Conservation (phyloP, 495 filamentous ascomycete species). For the Neurospora sp. region DNA sequence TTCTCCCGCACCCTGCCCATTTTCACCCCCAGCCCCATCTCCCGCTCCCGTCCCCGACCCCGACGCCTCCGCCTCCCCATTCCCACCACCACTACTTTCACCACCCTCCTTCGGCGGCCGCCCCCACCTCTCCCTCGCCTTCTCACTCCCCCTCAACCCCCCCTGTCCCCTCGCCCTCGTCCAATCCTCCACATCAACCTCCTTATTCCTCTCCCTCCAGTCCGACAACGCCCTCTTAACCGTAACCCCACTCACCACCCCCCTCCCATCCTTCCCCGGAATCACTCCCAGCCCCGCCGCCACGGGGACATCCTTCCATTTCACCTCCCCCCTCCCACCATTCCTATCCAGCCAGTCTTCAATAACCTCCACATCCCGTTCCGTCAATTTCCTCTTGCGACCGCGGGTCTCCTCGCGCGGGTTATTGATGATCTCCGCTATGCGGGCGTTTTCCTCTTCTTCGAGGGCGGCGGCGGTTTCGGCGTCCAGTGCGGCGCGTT, state of each 20-base stretch:
- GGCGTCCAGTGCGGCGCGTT: neutral
- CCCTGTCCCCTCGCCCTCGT: neutral
- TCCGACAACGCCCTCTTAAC: neutral
- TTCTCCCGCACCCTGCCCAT: neutral
- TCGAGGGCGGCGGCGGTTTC: neutral
- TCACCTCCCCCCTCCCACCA: neutral
- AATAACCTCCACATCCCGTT: neutral
- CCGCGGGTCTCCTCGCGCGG: neutral
- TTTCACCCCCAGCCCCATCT: neutral
- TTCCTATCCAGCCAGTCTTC: neutral
- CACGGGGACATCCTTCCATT: neutral
- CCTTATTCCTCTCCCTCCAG: neutral
- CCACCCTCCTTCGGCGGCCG: neutral
- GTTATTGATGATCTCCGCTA: neutral
- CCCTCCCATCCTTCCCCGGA: neutral
- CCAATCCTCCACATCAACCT: neutral
- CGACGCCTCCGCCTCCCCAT: neutral
- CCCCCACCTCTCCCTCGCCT: neutral
- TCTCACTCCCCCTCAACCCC: neutral
- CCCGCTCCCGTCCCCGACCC: neutral
- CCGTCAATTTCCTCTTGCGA: neutral
- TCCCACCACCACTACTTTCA: neutral
- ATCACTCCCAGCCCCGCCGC: neutral
- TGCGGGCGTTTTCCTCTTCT: neutral
- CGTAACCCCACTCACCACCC: neutral